A percentile compares a stretch with the other conserved stretches of the same genome.
Conservation (phyloP, 2,329 filamentous ascomycete species). For the Microdochium bolleyi region DNA sequence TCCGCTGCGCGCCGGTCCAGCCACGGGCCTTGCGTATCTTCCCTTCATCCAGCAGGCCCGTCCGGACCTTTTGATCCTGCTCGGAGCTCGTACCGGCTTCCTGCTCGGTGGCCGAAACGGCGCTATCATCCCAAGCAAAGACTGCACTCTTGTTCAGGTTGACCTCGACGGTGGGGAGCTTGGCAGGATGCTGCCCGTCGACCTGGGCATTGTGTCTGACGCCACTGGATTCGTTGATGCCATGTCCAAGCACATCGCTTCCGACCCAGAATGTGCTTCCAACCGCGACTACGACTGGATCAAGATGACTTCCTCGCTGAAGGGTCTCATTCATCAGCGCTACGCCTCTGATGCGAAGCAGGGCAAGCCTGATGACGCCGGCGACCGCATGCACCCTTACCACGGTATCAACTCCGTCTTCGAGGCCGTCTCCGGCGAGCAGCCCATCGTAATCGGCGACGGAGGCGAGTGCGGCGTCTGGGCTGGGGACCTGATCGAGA, state of each 20-base stretch:
- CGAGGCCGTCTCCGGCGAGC: constrained; percentile 18
- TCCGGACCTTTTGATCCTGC: constrained; percentile 28
- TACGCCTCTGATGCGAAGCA: background rate
- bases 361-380: constrained; percentile 12
- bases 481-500: constrained; percentile 20
- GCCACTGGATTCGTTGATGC: constrained; percentile 21
- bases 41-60: constrained; percentile 11
- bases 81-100: constrained; percentile 30
- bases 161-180: constrained; percentile 33
- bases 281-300: background rate
- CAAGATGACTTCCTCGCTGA: background rate
- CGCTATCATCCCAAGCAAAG: constrained; percentile 24
- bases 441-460: constrained; percentile 28
- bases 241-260: constrained; percentile 9
- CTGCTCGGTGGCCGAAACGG: constrained; percentile 26
- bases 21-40: constrained; percentile 17
- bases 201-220: constrained; percentile 32
- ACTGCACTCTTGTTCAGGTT: constrained; percentile 29
- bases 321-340: background rate
- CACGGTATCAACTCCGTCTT: constrained; percentile 28
- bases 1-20: constrained; percentile 24
- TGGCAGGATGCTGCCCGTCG: constrained; percentile 23
- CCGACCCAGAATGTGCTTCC: background rate
- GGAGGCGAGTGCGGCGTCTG: constrained; percentile 29
- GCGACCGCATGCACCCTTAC: constrained; percentile 30